A percentile compares a stretch with the other conserved stretches of the same genome.
These are phyloP conservation scores for Sclerotinia subarctica DNA, from an alignment of 2,329 filamentous ascomycete species.

Conservation along the genomic window DNA sequence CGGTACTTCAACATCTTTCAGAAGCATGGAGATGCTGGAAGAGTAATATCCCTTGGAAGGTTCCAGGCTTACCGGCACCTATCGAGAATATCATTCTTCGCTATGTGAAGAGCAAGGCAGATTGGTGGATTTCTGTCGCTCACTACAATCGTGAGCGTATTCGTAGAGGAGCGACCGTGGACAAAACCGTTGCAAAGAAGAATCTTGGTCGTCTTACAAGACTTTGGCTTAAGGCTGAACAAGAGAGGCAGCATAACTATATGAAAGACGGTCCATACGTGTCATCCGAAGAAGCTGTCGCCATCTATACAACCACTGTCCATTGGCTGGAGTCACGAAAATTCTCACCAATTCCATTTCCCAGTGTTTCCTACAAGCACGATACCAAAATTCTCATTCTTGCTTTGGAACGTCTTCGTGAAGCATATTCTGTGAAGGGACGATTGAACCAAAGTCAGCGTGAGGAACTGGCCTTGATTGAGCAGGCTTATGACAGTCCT, in stretches of 20 bases:
- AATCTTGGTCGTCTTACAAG: conserved; percentile 92
- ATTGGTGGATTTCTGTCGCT: conserved; percentile 99
- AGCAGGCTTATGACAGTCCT: conserved; percentile 97
- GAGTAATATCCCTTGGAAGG: conserved; percentile 99
- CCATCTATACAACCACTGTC: conserved; percentile 97
- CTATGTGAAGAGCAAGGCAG: conserved; percentile 98
- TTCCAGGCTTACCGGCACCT: conserved; percentile 89
- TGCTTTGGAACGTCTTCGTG: conserved; percentile 85
- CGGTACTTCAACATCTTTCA: conserved; percentile 91
- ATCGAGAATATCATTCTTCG: conserved; percentile 98
- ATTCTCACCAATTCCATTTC: conserved; percentile 98
- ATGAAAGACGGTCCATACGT: conserved; percentile 99
- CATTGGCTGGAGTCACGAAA: conserved; percentile 99
- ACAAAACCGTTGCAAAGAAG: conserved; percentile 99
- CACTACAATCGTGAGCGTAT: conserved; percentile 99
- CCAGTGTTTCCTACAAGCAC: conserved; percentile 98
- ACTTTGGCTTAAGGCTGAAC: conserved; percentile 96
- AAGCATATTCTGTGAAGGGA: conserved; percentile 97
- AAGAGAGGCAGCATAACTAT: conserved; percentile 98
- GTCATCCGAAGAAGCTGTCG: conserved; percentile 95
- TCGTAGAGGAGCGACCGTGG: conserved; percentile 89
- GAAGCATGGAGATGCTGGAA: conserved; percentile 99
- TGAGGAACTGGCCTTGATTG: conserved; percentile 92
- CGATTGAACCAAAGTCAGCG: conserved; percentile 95
- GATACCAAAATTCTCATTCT: conserved; percentile 98